These are phyloP conservation scores for Chaetomiaceae sp. DNA, from an alignment of 2,329 filamentous ascomycete genomes.

Conservation along the genomic window DNA sequence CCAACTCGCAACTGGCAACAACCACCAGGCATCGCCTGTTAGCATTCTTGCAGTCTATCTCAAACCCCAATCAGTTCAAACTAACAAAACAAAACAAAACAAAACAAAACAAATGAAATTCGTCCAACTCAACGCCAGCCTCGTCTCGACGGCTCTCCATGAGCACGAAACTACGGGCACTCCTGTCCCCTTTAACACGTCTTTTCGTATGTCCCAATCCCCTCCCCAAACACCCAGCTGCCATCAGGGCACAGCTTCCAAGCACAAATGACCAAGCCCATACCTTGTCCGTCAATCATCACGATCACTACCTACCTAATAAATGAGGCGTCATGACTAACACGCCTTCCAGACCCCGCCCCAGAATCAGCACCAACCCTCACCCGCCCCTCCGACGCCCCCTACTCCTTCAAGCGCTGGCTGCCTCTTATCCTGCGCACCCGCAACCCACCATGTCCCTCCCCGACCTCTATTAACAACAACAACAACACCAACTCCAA, in stretches of 20 bases:
- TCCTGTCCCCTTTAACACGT: conserved; percentile 32
- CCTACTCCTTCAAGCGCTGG: conserved; percentile 40
- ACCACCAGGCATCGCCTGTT: too few species aligned
- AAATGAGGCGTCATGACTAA: too few species aligned
- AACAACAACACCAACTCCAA: conserved; percentile 26
- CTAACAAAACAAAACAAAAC: neutral
- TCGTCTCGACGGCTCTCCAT: neutral
- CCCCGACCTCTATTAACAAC: conserved; percentile 18
- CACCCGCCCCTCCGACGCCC: conserved; percentile 28
- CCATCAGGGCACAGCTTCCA: too few species aligned
- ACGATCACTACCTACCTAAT: too few species aligned
- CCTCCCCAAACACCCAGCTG: too few species aligned
- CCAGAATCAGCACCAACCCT: conserved; percentile 30
- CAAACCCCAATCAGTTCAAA: neutral
- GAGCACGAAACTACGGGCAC: neutral
- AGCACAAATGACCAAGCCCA: too few species aligned
- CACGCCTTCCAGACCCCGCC: too few species aligned
- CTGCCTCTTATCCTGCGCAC: conserved; percentile 35
- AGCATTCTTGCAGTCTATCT: too few species aligned
- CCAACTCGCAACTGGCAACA: too few species aligned
- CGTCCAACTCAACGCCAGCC: neutral
- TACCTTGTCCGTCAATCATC: too few species aligned
- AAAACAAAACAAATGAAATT: conserved; percentile 1
- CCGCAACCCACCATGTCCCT: conserved; percentile 19
- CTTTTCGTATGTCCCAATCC: too few species aligned